These are phyloP conservation scores for Dryadomyces sulphureus DNA, from an alignment of 2,329 filamentous ascomycete genomes.

Conservation along the genomic window DNA sequence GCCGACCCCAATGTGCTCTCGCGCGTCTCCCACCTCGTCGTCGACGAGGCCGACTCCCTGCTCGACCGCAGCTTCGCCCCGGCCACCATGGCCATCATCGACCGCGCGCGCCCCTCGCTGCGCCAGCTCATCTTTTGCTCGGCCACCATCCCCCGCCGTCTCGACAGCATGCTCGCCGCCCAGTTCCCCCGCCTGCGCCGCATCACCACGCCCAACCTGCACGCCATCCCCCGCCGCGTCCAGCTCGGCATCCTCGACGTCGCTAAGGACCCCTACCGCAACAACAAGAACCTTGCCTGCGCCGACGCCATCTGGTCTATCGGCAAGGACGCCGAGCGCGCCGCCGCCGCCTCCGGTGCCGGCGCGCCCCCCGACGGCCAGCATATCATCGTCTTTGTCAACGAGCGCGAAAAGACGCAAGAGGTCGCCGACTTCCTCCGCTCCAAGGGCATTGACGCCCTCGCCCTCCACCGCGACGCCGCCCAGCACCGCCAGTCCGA, in stretches of 20 bases:
- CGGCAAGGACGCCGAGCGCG: conserved; percentile 50
- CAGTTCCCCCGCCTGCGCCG: conserved; percentile 73
- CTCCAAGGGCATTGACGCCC: conserved; percentile 76
- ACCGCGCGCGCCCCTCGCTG: conserved; percentile 65
- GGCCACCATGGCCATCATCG: conserved; percentile 68
- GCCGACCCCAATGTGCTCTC: conserved; percentile 84
- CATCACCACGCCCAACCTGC: conserved; percentile 87
- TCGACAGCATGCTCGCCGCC: conserved; percentile 71
- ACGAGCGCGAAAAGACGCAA: conserved; percentile 34
- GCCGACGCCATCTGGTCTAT: conserved; percentile 92
- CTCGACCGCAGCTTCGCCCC: conserved; percentile 86
- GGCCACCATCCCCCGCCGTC: conserved; percentile 80
- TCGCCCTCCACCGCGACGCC: conserved; percentile 74
- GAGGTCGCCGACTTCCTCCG: conserved; percentile 66
- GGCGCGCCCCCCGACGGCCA: conserved; percentile 55
- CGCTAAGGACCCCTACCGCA: conserved; percentile 79
- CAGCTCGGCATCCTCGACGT: conserved; percentile 90
- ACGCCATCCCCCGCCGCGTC: conserved; percentile 87
- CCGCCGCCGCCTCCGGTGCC: no score
- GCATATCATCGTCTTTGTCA: conserved; percentile 39
- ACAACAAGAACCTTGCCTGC: conserved; percentile 85
- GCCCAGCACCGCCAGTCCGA: conserved; percentile 63
- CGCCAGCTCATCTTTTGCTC: conserved; percentile 86
- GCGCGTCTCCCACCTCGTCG: conserved; percentile 74
- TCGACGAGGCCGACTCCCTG: conserved; percentile 93